Conservation (phyloP, 169 alveolate species). For the Plasmodium adleri region DNA sequence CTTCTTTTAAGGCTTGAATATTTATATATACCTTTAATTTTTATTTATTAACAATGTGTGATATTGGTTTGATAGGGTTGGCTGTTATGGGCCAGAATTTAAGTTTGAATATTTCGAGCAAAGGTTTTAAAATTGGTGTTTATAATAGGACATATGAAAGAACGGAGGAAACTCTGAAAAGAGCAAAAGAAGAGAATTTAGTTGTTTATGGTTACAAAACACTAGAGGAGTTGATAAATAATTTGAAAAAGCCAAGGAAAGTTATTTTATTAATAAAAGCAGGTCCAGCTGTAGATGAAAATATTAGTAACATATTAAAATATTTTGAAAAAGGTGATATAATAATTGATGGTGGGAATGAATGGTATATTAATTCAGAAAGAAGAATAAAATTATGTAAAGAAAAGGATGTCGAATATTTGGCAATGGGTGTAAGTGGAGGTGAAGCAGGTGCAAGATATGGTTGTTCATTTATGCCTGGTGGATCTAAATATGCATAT, state of each 20-base stretch:
- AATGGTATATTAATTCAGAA: conserved; percentile 88
- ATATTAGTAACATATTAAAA: conserved; percentile 73
- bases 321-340: conserved; percentile 82
- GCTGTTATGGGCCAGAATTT: conserved; percentile 91
- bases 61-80: conserved; percentile 87
- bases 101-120: conserved; percentile 83
- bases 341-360: conserved; percentile 90
- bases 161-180: conserved; percentile 73
- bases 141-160: conserved; percentile 80
- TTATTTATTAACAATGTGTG: conserved; percentile 75
- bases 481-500: conserved; percentile 86
- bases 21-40: neutral
- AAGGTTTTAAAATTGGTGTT: conserved; percentile 87
- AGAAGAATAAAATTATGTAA: conserved; percentile 73
- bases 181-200: conserved; percentile 77
- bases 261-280: conserved; percentile 86
- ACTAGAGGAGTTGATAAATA: conserved; percentile 81
- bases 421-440: conserved; percentile 91
- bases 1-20: neutral
- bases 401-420: conserved; percentile 75
- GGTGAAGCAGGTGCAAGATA: conserved; percentile 90
- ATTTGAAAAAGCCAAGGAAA: conserved; percentile 83
- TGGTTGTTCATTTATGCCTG: conserved; percentile 90
- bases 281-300: conserved; percentile 83
- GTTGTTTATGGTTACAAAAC: conserved; percentile 71